These are phyloP conservation scores for Alternaria metachromatica DNA, from an alignment of 2,329 filamentous ascomycete genomes.

Conservation along the genomic window DNA sequence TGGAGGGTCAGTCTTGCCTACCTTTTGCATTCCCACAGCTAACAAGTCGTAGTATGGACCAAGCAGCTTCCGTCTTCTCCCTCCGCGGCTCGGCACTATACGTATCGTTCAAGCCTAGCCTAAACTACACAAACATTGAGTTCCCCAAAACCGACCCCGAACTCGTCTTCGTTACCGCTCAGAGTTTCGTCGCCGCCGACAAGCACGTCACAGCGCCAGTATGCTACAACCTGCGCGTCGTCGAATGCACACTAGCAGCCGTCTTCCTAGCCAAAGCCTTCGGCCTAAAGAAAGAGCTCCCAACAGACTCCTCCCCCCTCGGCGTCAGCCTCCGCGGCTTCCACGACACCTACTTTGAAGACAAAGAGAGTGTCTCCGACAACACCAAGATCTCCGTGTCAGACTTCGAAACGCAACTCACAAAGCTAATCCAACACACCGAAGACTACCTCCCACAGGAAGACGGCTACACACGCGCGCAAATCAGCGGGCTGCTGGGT, in stretches of 20 bases:
- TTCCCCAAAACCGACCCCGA: conserved; percentile 84
- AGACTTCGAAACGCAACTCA: conserved; percentile 68
- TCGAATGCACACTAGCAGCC: conserved; percentile 91
- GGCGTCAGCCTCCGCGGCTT: conserved; percentile 85
- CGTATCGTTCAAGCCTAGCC: conserved; percentile 83
- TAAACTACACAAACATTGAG: conserved; percentile 77
- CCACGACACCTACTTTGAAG: conserved; percentile 79
- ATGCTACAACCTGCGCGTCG: conserved; percentile 95
- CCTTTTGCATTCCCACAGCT: conserved; percentile 10
- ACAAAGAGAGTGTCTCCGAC: conserved; percentile 56
- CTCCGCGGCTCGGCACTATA: conserved; percentile 84
- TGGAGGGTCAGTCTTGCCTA: conserved; percentile 70
- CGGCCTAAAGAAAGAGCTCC: conserved; percentile 65
- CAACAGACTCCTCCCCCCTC: conserved; percentile 80
- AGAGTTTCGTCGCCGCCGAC: conserved; percentile 92
- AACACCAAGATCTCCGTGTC: conserved; percentile 55
- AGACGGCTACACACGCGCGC: conserved; percentile 85
- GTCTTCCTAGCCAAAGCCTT: conserved; percentile 67
- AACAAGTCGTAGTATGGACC: conserved; percentile 77
- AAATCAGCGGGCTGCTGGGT: conserved; percentile 76
- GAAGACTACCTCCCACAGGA: conserved; percentile 75
- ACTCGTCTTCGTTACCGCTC: conserved; percentile 89
- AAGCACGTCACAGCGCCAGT: conserved; percentile 93
- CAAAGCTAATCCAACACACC: conserved; percentile 72
- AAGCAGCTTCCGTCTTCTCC: conserved; percentile 94